Evolutionary conservation across 768 basidiomycete genomes (phyloP).

Genomic region (Agaricus blazei): DNA sequence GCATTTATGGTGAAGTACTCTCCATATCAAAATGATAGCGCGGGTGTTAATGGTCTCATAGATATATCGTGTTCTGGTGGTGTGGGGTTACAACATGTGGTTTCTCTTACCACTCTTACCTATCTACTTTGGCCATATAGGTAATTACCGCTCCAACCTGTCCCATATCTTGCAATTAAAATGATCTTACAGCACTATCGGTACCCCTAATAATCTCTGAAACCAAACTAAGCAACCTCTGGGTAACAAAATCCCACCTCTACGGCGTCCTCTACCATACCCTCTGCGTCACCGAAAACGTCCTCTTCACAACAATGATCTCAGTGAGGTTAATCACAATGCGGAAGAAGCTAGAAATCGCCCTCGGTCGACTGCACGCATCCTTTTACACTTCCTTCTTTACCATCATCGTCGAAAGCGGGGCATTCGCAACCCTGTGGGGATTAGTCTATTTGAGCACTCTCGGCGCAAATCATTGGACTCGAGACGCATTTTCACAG

Average conservation of each 20-base stretch:
- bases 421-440: conserved; percentile 34
- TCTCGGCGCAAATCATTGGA: conserved; percentile 18
- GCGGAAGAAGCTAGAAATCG: conserved; percentile 26
- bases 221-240: conserved; percentile 14
- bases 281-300: conserved; percentile 26
- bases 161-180: background rate
- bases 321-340: conserved; percentile 26
- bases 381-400: conserved; percentile 30
- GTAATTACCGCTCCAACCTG: conserved; percentile 15
- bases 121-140: conserved; percentile 27
- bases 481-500: conserved; percentile 26
- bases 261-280: conserved; percentile 23
- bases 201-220: conserved; percentile 26
- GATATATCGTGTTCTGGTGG: conserved; percentile 29
- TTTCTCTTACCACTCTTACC: conserved; percentile 21
- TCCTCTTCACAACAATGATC: conserved; percentile 24
- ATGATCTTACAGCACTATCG: conserved; percentile 22
- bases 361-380: conserved; percentile 29
- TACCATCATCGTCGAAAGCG: conserved; percentile 35
- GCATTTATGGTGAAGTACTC: conserved; percentile 25
- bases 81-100: conserved; percentile 28
- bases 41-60: conserved; percentile 5
- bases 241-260: conserved; percentile 9
- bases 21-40: background rate
- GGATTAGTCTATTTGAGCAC: conserved; percentile 22